Evolutionary conservation across 345 rosid species (phyloP).

Genomic region (Lenwebbia sp.): DNA sequence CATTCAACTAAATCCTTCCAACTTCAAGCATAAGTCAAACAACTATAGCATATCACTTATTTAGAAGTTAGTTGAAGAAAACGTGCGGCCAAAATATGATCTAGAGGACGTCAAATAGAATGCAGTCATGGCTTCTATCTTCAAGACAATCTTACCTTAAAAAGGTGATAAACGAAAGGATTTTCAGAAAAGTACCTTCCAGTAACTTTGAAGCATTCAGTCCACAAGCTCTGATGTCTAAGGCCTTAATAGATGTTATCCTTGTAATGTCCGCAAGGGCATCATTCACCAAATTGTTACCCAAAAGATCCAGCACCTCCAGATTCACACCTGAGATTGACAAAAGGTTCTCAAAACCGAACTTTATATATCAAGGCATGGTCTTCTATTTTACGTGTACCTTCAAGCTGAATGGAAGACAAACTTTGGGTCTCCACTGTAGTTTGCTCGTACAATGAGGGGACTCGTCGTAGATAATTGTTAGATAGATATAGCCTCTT

Average conservation of each 20-base stretch:
- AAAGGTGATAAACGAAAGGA: not conserved
- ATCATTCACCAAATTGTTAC: not conserved
- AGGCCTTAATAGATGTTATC: not conserved
- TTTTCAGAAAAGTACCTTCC: not conserved
- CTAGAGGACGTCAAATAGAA: not conserved
- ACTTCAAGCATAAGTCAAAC: not conserved
- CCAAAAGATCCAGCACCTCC: not conserved
- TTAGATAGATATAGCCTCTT: too few relatives aligned
- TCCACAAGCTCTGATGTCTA: fast-evolving
- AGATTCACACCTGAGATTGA: too few relatives aligned
- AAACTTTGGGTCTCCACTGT: too few relatives aligned
- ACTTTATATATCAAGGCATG: too few relatives aligned
- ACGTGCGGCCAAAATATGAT: not conserved
- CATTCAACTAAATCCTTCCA: not conserved
- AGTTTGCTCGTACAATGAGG: too few relatives aligned
- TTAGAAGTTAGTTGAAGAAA: not conserved
- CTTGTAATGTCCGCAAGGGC: not conserved
- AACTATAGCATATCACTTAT: not conserved
- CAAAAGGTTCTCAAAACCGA: too few relatives aligned
- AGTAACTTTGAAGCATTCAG: not conserved
- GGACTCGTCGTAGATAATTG: too few relatives aligned
- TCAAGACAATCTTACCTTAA: not conserved
- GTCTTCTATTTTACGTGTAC: too few relatives aligned
- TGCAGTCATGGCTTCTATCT: not conserved
- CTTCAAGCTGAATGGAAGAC: too few relatives aligned